Percentiles rank a stretch among this genome's conserved stretches.
Evolutionary conservation across 2,329 filamentous ascomycete species (phyloP).

Genomic region (Alternaria gaisen): DNA sequence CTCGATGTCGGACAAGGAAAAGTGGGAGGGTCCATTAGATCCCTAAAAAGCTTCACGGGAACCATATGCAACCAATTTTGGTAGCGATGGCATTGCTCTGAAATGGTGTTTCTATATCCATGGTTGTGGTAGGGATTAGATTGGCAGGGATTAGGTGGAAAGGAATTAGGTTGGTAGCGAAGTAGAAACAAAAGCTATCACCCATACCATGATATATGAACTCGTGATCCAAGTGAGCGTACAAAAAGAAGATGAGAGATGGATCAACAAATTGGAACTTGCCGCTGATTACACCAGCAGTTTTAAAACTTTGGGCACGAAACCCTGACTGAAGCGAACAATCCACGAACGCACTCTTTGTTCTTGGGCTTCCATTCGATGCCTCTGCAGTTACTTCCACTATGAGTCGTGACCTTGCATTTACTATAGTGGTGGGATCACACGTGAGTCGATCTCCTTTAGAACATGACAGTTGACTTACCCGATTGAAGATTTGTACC

Average conservation of each 20-base stretch:
- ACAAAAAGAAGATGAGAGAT: too few species aligned
- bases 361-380: background rate
- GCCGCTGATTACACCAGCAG: background rate
- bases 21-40: background rate
- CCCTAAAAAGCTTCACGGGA: background rate
- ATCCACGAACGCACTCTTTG: background rate
- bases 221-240: too few species aligned
- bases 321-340: constrained; percentile 2
- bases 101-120: background rate
- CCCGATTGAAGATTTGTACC: constrained; percentile 9
- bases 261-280: too few species aligned
- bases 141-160: background rate
- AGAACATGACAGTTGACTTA: background rate
- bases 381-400: constrained; percentile 5
- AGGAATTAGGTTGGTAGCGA: background rate
- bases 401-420: constrained; percentile 3
- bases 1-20: background rate
- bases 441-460: background rate
- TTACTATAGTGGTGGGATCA: background rate
- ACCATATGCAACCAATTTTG: background rate
- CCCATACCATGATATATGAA: background rate
- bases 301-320: background rate
- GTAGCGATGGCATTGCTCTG: background rate
- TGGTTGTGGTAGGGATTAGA: background rate
- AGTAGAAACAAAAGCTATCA: background rate